Evolutionary conservation across 108 stramenopile species (phyloP), one percentile per base, ranked within the genome.

Genomic region (Skeletonema grethae): DNA sequence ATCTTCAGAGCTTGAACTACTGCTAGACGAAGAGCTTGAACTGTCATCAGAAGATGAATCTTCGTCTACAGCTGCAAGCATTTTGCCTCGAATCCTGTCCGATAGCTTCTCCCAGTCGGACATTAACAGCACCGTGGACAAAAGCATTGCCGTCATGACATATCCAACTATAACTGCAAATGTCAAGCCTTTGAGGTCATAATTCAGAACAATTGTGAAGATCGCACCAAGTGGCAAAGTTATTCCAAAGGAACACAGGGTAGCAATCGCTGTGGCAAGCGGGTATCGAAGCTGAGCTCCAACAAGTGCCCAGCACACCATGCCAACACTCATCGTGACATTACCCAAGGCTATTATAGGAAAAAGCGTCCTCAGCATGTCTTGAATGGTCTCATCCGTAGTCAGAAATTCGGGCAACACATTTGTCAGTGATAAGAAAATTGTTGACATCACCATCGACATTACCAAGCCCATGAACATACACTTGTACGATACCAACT

Each of bases 321-420:
- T 84, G 22, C 84, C 74, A 38, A 85, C 79, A 4, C 84, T 31
- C 87, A 90, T 87, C 18, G 84, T 65, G 5, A 88, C 45, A 63
- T 90, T 88, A 60, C 89, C 92, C 41, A 93, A 57, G 15, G 86
- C 89, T 5, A 90, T 63, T 43, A 87, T 35, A n/a, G 81, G 86
- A n/a, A 93, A 81, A 13, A 87, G 39, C 29, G 82, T 66, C 48
- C 75, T 71, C 58, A 89, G 61, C 63, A 93, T 69, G 20, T 70
- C 62, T 74, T 90, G 88, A 28, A 93, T 71, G 32, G 85, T 79
- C n/a, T 63, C 20, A 56, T 93, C 92, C 15, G 59, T 56, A 0
- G 89, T 87, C 10, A 93, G 69, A 48, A 73, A 67, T 5, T 66
- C 60, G 9, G 87, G 77, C 25, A 93, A 63, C 41, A 79, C 60